Evolutionary conservation across 1,284 basidiomycete genomes (phyloP), one percentile per base, ranked within the genome.

Genomic region (Leccinum olivaceoglutinosum): DNA sequence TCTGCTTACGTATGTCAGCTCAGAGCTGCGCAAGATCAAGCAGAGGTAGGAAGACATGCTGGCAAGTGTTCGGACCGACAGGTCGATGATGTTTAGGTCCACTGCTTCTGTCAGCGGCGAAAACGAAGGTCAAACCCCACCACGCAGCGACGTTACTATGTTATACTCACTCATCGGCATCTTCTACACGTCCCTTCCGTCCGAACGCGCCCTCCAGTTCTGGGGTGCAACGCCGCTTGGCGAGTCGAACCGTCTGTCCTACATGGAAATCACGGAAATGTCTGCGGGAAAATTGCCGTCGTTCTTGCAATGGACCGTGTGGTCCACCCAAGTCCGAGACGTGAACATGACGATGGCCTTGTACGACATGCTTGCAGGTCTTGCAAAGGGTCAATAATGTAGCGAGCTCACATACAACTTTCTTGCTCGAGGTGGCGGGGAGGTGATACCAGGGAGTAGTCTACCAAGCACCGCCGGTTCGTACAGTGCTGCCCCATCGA

Each of bases 11-110:
- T 88, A 90, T 65, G 89, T 92, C 8, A 92, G 90, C 12, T 89
- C 91, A 0, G 91, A 96, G 73, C 81, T 97, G n/a, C 86, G 92
- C 54, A 93, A 93, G 73, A 88, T 97, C 73, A 93, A 94, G 73
- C 93, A 95, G 70, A 81, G 89, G 51, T 94, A 97, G 73, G 95
- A 97, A 75, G 95, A 97, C 72, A 81, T 89, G 5, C 79, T 89
- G 25, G 87, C 88, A 2, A 84, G 77, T 66, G 83, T 82, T 57
- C 83, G 87, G 51, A 83, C 79, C 18, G 87, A 85, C 70, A 79
- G 85, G 36, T 78, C 82, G 29, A 76, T 85, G 62, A 75, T 75
- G 63, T 78, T 80, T 63, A 82, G 83, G 62, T 84, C 82, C 65
- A 69, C 82, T 56, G 70, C 78, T 16, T 74, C 79, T 21, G 71